Evolutionary conservation across 108 stramenopile genomes (phyloP).

Genomic region (Cylindrotheca closterium): DNA sequence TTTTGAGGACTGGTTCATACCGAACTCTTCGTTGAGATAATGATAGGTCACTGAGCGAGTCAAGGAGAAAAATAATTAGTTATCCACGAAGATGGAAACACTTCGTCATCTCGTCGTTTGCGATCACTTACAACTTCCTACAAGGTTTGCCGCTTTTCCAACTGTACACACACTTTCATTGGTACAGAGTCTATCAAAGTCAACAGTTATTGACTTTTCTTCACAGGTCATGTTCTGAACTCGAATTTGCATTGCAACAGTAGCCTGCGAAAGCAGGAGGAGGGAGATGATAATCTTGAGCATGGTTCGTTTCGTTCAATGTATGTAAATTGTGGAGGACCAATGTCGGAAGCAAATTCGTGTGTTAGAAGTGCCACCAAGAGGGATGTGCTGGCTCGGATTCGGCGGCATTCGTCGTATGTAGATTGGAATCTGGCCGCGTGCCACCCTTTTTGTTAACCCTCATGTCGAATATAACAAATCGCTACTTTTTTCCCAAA

Average conservation of each 20-base stretch:
- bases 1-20: background rate
- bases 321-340: background rate
- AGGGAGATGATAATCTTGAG: background rate
- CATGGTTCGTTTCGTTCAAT: background rate
- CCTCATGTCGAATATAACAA: no score
- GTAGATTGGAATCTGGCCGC: background rate
- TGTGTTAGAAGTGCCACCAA: background rate
- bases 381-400: background rate
- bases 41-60: background rate
- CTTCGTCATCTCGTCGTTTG: background rate
- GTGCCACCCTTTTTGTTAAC: background rate
- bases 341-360: background rate
- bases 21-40: background rate
- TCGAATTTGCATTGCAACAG: background rate
- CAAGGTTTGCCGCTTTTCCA: background rate
- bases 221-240: background rate
- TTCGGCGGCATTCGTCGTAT: background rate
- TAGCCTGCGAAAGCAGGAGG: background rate
- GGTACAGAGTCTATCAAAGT: background rate
- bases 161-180: background rate
- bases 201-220: background rate
- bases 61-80: background rate
- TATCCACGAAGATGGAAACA: background rate
- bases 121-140: background rate
- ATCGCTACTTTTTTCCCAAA: no score